Conservation (phyloP, 2,329 filamentous ascomycete species). For the Fusarium nematophilum region DNA sequence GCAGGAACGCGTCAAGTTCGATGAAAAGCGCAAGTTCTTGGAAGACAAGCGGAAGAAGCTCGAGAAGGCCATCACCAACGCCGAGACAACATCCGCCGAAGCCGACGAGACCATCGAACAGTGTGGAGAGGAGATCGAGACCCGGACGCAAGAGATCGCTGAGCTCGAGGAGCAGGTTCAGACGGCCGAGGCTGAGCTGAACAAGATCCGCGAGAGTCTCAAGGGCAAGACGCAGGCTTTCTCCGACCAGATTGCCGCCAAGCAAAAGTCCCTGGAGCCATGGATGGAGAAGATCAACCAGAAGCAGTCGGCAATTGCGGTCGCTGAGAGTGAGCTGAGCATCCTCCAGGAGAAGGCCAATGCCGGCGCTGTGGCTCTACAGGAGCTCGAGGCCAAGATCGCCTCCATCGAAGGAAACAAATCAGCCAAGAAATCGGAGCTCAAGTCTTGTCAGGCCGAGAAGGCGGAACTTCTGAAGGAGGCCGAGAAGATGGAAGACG, state of each 20-base stretch:
- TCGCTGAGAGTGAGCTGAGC: conserved; percentile 92
- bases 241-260: conserved; percentile 89
- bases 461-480: conserved; percentile 81
- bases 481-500: conserved; percentile 74
- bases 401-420: conserved; percentile 77
- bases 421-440: conserved; percentile 75
- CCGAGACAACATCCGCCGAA: conserved; percentile 78
- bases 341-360: conserved; percentile 92
- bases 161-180: conserved; percentile 81
- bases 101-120: conserved; percentile 82
- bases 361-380: conserved; percentile 83
- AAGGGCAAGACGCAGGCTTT: conserved; percentile 97
- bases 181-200: conserved; percentile 83
- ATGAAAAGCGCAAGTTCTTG: conserved; percentile 97
- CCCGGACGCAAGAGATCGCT: conserved; percentile 78
- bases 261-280: conserved; percentile 94
- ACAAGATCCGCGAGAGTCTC: conserved; percentile 83
- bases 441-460: conserved; percentile 80
- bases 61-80: conserved; percentile 85
- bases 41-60: conserved; percentile 92
- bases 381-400: conserved; percentile 86
- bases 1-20: conserved; percentile 96
- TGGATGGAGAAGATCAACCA: conserved; percentile 98
- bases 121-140: conserved; percentile 81
- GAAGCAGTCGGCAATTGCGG: conserved; percentile 92